Conservation (phyloP, 2,329 filamentous ascomycete genomes). For the Aspergillus quadrilineatus region DNA sequence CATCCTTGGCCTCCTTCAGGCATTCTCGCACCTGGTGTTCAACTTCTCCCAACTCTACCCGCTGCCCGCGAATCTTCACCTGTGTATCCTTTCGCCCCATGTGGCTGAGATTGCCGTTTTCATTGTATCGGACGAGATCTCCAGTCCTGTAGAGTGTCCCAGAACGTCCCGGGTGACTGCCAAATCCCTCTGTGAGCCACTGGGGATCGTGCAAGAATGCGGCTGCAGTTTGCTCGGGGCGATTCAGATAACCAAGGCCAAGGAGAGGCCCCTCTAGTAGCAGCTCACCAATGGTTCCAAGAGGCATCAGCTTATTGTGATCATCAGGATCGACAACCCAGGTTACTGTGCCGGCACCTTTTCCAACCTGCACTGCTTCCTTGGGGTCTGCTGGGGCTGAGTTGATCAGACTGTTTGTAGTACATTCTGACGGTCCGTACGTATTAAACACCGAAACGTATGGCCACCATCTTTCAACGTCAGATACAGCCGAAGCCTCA, state of each 20-base stretch:
- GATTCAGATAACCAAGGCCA: conserved; percentile 30
- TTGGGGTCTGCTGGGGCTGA: neutral
- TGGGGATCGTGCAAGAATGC: conserved; percentile 21
- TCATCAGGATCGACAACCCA: conserved; percentile 32
- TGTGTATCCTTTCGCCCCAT: too few species aligned
- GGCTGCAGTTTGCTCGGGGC: conserved; percentile 26
- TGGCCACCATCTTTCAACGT: conserved; percentile 25
- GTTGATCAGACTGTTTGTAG: neutral
- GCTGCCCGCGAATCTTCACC: conserved; percentile 62
- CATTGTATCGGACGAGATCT: conserved; percentile 17
- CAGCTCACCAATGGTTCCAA: conserved; percentile 28
- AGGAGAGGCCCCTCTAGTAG: conserved; percentile 32
- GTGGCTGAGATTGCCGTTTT: conserved; percentile 41
- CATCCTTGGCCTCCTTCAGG: neutral
- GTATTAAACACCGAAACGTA: conserved; percentile 20
- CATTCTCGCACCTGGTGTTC: conserved; percentile 30
- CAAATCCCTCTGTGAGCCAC: neutral
- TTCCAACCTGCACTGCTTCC: neutral
- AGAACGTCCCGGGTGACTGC: conserved; percentile 43
- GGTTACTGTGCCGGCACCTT: neutral
- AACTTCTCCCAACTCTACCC: conserved; percentile 55
- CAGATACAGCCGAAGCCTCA: conserved; percentile 24
- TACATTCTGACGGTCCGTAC: conserved; percentile 25
- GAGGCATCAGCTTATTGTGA: conserved; percentile 9
- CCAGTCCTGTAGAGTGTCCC: conserved; percentile 29